Conservation (phyloP, 805 yeast species). For the Yamadazyma phyllophila region DNA sequence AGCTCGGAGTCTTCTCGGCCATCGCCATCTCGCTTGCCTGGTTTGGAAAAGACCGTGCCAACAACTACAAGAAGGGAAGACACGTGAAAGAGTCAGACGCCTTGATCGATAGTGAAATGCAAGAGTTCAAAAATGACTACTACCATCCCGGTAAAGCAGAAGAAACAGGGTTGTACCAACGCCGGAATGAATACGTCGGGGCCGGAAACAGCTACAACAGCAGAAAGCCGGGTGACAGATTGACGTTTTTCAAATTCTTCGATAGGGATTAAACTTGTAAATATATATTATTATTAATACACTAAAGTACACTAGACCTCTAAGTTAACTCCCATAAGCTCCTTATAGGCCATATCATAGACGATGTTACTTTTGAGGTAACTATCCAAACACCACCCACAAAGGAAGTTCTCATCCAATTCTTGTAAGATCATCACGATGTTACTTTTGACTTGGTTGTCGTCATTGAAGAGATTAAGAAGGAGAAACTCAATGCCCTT, state of each 20-base stretch:
- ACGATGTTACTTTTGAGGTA: constrained; percentile 36
- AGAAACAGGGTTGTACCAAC: constrained; percentile 29
- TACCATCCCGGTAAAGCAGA: constrained; percentile 48
- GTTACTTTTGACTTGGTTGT: constrained; percentile 38
- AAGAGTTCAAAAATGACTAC: constrained; percentile 30
- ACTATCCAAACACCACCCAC: constrained; percentile 44
- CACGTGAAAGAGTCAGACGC: constrained; percentile 38
- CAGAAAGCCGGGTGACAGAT: constrained; percentile 57
- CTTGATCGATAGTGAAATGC: constrained; percentile 25
- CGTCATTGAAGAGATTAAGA: constrained; percentile 40
- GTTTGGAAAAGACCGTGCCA: constrained; percentile 38
- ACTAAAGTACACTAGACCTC: constrained; percentile 7
- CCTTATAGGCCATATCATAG: constrained; percentile 40
- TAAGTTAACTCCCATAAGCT: constrained; percentile 18
- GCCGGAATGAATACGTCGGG: constrained; percentile 69
- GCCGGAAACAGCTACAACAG: constrained; percentile 58
- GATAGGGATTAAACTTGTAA: constrained; percentile 14
- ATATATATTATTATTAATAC: not conserved
- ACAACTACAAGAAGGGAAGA: constrained; percentile 30
- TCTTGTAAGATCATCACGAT: constrained; percentile 43
- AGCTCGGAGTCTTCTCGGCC: constrained; percentile 31
- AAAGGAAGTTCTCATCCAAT: constrained; percentile 40
- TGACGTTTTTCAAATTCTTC: constrained; percentile 30
- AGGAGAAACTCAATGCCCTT: constrained; percentile 43
- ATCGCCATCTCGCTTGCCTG: constrained; percentile 30